phyloP scores from a whole-genome alignment of 78 protist genomes.

The Protostelium mycophagum region DNA sequence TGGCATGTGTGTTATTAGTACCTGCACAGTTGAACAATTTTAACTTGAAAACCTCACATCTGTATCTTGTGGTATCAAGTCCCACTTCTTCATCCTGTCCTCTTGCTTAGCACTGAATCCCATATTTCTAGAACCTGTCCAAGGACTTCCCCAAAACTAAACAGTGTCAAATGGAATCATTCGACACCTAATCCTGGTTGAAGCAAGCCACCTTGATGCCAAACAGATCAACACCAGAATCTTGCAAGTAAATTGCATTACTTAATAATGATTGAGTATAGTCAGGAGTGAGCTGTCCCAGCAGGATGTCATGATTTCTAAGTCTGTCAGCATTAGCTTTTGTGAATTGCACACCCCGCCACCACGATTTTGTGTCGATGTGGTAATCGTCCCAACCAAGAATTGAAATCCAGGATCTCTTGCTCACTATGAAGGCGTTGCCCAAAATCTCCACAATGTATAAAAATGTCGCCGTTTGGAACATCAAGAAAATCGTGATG shows the following conservation, averaged over 20 bases:
- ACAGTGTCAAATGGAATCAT: not conserved
- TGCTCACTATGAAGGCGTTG: not conserved
- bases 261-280: not conserved
- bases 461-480: not conserved
- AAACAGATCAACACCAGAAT: not conserved
- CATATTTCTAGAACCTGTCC: not conserved
- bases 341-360: not conserved
- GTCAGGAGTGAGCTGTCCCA: not conserved
- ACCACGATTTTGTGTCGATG: not conserved
- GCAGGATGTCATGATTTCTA: not conserved
- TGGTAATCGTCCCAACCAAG: not conserved
- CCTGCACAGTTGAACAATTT: not conserved
- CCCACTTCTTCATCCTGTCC: not conserved
- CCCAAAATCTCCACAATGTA: not conserved
- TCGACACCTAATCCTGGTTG: not conserved
- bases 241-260: not conserved
- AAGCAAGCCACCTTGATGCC: not conserved
- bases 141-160: not conserved
- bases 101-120: not conserved
- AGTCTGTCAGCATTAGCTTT: not conserved
- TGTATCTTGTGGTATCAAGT: not conserved
- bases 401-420: not conserved
- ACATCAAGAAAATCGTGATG: not conserved
- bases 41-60: not conserved
- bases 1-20: not conserved